Percentiles rank a stretch among this genome's conserved stretches.
phyloP scores from a whole-genome alignment of 2,329 filamentous ascomycete genomes.

The Volutella citrinella region DNA sequence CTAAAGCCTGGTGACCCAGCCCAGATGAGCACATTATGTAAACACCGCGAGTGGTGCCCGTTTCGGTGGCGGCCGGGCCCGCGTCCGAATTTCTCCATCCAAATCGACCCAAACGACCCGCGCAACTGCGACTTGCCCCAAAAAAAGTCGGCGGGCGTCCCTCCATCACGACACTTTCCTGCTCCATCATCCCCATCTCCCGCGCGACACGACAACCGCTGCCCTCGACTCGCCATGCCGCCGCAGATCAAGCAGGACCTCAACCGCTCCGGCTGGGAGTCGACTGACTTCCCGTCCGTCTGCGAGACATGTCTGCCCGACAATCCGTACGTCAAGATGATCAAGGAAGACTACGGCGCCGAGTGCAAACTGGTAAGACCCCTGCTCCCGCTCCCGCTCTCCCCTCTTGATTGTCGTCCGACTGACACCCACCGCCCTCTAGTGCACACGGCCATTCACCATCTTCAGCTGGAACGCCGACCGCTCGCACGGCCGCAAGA shows the following conservation, averaged over 20 bases:
- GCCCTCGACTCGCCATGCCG: constrained; percentile 59
- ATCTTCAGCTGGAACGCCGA: constrained; percentile 94
- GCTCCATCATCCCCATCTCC: too few species aligned
- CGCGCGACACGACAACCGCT: too few species aligned
- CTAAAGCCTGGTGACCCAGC: too few species aligned
- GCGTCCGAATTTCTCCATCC: background rate
- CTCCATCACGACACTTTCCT: too few species aligned
- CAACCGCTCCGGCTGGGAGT: constrained; percentile 94
- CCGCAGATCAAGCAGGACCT: constrained; percentile 95
- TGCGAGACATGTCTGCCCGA: constrained; percentile 93
- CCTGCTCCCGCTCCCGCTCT: background rate
- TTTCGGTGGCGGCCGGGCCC: background rate
- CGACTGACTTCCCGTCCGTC: constrained; percentile 83
- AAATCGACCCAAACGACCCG: background rate
- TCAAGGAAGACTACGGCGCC: constrained; percentile 93
- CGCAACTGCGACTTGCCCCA: too few species aligned
- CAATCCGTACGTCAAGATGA: constrained; percentile 97
- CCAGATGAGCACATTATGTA: too few species aligned
- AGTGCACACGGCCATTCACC: constrained; percentile 91
- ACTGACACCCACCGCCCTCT: constrained; percentile 1
- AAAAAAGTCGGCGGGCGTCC: too few species aligned
- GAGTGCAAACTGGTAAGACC: constrained; percentile 66
- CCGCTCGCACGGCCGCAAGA: constrained; percentile 81
- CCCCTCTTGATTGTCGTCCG: constrained; percentile 1
- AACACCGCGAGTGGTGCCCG: too few species aligned